Percentiles rank a stretch among this genome's conserved stretches.
Conservation (phyloP, 176 grass and related monocot species). For the Carex littledalei region DNA sequence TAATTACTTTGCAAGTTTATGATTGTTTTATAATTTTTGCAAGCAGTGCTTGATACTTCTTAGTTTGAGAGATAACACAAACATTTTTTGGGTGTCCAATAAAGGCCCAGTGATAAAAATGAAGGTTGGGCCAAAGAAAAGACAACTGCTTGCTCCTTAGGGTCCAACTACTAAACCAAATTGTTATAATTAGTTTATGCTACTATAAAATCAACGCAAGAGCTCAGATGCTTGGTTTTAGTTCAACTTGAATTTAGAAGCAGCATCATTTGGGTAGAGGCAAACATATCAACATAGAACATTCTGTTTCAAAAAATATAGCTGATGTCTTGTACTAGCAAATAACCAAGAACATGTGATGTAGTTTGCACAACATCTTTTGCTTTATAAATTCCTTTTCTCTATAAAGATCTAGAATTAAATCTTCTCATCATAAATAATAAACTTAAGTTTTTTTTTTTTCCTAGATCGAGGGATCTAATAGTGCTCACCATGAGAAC, state of each 20-base stretch:
- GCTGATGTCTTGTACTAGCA: slow-evolving; percentile 19
- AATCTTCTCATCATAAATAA: not conserved
- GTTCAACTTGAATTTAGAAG: not conserved
- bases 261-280: not conserved
- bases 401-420: not conserved
- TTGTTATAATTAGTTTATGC: not conserved
- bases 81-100: not conserved
- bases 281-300: not conserved
- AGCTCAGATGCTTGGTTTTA: not conserved
- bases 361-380: not conserved
- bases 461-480: slow-evolving; percentile 67
- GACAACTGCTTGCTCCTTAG: not conserved
- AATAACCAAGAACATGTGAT: slow-evolving; percentile 16
- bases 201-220: not conserved
- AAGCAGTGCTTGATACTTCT: not conserved
- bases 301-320: not conserved
- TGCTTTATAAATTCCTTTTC: not conserved
- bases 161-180: not conserved
- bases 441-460: not conserved
- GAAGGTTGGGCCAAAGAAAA: not conserved
- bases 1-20: not conserved
- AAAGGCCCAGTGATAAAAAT: not conserved
- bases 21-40: slow-evolving; percentile 2
- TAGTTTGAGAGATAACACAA: not conserved
- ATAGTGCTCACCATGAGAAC: slow-evolving; percentile 87